Evolutionary conservation across 371 early-diverging fungal genomes (phyloP).

Genomic region (Mucor velutinosus): DNA sequence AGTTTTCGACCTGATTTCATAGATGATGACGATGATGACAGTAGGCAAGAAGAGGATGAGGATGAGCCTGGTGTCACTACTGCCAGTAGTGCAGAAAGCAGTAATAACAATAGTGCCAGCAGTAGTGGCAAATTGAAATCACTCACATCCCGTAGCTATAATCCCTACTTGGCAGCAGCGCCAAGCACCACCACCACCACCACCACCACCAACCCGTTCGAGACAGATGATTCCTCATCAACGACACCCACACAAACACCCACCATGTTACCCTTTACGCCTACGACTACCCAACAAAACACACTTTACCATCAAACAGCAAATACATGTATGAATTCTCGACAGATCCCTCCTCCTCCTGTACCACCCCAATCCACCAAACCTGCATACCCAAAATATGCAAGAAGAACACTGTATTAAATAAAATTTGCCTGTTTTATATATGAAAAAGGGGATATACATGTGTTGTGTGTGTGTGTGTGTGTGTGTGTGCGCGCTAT

Average conservation of each 20-base stretch:
- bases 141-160: not conserved
- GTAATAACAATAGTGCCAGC: not conserved
- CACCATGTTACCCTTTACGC: not conserved
- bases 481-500: not conserved
- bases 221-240: not conserved
- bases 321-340: slow-evolving; percentile 13
- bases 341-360: slow-evolving; percentile 34
- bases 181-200: not conserved
- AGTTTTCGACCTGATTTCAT: slow-evolving; percentile 28
- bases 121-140: not conserved
- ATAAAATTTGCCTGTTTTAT: not conserved
- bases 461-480: not conserved
- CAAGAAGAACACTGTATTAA: slow-evolving; percentile 7
- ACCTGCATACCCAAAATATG: slow-evolving; percentile 38
- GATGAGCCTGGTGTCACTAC: not conserved
- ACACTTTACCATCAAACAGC: not conserved
- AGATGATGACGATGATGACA: slow-evolving; percentile 4
- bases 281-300: not conserved
- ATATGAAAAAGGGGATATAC: not conserved
- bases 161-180: not conserved
- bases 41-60: not conserved
- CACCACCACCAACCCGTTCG: slow-evolving; percentile 1
- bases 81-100: not conserved
- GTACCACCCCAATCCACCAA: slow-evolving; percentile 47
- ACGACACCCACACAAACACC: not conserved